Evolutionary conservation across 1,139 yeast genomes (phyloP), one percentile per base, ranked within the genome.

Genomic region (Geotrichum citri-aurantii): DNA sequence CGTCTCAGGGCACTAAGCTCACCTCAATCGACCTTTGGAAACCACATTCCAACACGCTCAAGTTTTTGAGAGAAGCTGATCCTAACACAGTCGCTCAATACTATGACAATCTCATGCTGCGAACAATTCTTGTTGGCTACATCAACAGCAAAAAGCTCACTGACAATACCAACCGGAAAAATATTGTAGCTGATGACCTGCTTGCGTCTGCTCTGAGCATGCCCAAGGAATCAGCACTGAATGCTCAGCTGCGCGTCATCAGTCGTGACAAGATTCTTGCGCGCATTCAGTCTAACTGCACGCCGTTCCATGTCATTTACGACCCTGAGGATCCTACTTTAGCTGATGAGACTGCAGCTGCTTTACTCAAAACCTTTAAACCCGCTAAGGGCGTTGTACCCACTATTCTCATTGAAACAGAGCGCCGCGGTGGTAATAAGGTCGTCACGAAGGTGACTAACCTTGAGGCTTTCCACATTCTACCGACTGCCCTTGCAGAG

Each of bases 371-470:
- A 79, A 53, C 49, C 3, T 51, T 56, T 46, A 59, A 59, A 51
- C 61, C 83, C 2, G 67, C 67, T 26, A 86, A 80, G 64, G 98
- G 98, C 0, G 73, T 75, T 1, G 78, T 86, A 0, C 96, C 97
- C 8, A 80, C 77, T 52, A 79, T 93, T 37, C 74, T 79, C 48
- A 81, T 93, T 21, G 73, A 83, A 10, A 85, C 92, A 10, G 95
- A 89, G 70, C 80, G 84, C 65, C 87, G 89, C 65, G 85, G 88
- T 60, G 96, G 97, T 0, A 79, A 95, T 61, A 92, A 91, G 69
- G 79, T 86, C 6, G 81, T 90, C 21, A 92, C 98, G 0, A 78
- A 84, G 53, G 81, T 92, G 0, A 76, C 81, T 27, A 86, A 88
- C 62, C 79, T 88, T 64, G 96, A 89, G 64, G 75, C 77, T 4